These are phyloP conservation scores for Talaromyces sp. DNA, from an alignment of 2,329 filamentous ascomycete species.

Conservation along the genomic window DNA sequence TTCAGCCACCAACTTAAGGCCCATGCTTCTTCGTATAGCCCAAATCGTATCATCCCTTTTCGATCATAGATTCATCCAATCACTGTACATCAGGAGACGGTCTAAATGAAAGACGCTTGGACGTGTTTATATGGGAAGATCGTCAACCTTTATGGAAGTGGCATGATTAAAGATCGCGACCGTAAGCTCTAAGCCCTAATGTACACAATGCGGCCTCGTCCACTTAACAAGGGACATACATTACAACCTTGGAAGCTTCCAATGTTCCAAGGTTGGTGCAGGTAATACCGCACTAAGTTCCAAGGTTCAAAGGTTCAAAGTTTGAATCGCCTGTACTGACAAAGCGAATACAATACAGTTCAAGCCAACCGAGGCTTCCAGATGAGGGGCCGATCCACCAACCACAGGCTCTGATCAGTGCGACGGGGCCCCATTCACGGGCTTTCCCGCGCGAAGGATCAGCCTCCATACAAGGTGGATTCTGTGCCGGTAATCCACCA, in stretches of 20 bases:
- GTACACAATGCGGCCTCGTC: neutral
- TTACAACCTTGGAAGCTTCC: no score
- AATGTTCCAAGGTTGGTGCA: no score
- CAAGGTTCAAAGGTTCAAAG: no score
- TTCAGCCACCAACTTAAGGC: no score
- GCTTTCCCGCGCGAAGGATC: constrained; percentile 10
- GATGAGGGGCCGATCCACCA: constrained; percentile 13
- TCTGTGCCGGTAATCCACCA: neutral
- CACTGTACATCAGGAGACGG: neutral
- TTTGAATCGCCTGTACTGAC: neutral
- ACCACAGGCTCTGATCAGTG: constrained; percentile 9
- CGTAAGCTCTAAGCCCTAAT: neutral
- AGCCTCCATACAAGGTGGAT: neutral
- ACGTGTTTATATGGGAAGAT: neutral
- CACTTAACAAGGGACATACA: no score
- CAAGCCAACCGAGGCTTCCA: neutral
- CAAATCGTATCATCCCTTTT: no score
- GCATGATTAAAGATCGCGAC: no score
- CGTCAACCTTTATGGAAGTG: no score
- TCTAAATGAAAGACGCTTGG: neutral
- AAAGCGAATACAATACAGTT: constrained; percentile 1
- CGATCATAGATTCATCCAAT: no score
- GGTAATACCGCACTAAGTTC: neutral
- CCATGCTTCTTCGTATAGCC: neutral
- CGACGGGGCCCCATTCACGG: constrained; percentile 15